A percentile compares a stretch with the other conserved stretches of the same genome.
These are phyloP conservation scores for Silene noctiflora DNA, from an alignment of 179 eudicot genomes.

Conservation along the genomic window DNA sequence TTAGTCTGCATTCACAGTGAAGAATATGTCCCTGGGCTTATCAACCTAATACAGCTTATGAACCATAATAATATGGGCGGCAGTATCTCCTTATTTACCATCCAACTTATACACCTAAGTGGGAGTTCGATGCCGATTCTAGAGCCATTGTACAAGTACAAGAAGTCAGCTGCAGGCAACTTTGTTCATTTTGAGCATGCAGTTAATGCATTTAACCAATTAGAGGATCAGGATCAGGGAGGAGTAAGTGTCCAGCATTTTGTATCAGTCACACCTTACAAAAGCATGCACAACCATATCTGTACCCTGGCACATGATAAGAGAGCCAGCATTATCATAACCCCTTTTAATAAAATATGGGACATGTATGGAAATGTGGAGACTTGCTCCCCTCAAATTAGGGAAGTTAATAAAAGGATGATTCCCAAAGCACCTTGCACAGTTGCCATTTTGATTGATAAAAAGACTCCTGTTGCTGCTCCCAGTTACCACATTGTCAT, in stretches of 20 bases:
- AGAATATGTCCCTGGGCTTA: conserved; percentile 29
- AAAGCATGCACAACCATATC: conserved; percentile 39
- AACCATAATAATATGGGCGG: conserved; percentile 16
- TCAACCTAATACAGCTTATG: conserved; percentile 28
- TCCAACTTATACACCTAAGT: conserved; percentile 37
- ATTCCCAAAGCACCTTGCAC: conserved; percentile 42
- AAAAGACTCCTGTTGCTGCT: not conserved
- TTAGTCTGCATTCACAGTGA: conserved; percentile 38
- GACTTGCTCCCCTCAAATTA: conserved; percentile 18
- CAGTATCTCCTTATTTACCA: conserved; percentile 25
- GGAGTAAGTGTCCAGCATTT: conserved; percentile 31
- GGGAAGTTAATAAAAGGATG: conserved; percentile 34
- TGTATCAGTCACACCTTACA: conserved; percentile 34
- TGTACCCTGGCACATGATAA: conserved; percentile 40
- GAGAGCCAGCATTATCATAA: conserved; percentile 33
- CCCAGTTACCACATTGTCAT: conserved; percentile 26
- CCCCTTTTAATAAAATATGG: conserved; percentile 40
- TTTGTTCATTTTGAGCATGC: conserved; percentile 19
- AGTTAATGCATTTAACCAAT: conserved; percentile 32
- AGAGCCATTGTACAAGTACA: conserved; percentile 29
- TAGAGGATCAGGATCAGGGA: conserved; percentile 26
- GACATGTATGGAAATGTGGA: conserved; percentile 23
- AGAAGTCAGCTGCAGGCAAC: not conserved
- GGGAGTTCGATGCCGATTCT: conserved; percentile 40
- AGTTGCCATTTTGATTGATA: conserved; percentile 41